phyloP scores from a whole-genome alignment of 164 flowering plant genomes.

The Aristolochia californica region DNA sequence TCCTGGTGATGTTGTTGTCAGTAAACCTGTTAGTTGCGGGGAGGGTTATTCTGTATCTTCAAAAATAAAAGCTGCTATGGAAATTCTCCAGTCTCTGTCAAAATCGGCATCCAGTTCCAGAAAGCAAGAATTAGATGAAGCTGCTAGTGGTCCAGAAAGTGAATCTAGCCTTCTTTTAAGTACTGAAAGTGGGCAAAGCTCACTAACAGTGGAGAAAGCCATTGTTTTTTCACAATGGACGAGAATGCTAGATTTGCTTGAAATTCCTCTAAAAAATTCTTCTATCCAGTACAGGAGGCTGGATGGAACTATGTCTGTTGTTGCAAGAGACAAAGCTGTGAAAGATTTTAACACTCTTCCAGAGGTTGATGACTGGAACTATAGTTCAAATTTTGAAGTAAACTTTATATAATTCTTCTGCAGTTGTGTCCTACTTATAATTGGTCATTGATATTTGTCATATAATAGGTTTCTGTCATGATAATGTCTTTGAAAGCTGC shows the following conservation, averaged over 20 bases:
- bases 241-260: conserved; percentile 82
- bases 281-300: conserved; percentile 57
- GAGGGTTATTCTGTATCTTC: conserved; percentile 46
- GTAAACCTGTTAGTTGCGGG: conserved; percentile 22
- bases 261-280: conserved; percentile 39
- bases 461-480: conserved; percentile 77
- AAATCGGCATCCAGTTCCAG: conserved; percentile 2
- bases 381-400: too few species aligned
- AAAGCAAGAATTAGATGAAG: background rate
- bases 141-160: conserved; percentile 5
- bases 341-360: conserved; percentile 74
- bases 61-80: conserved; percentile 66
- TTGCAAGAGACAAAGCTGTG: conserved; percentile 71
- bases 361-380: conserved; percentile 42
- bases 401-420: too few species aligned
- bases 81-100: conserved; percentile 46
- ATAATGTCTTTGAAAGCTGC: conserved; percentile 96
- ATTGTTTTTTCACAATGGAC: conserved; percentile 98
- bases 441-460: too few species aligned
- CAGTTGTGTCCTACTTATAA: background rate
- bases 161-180: too few species aligned
- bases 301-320: conserved; percentile 83
- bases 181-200: too few species aligned
- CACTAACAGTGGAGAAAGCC: conserved; percentile 28
- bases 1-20: conserved; percentile 14